Conservation (phyloP, 108 stramenopile species). For the Nitzschia sp. region DNA sequence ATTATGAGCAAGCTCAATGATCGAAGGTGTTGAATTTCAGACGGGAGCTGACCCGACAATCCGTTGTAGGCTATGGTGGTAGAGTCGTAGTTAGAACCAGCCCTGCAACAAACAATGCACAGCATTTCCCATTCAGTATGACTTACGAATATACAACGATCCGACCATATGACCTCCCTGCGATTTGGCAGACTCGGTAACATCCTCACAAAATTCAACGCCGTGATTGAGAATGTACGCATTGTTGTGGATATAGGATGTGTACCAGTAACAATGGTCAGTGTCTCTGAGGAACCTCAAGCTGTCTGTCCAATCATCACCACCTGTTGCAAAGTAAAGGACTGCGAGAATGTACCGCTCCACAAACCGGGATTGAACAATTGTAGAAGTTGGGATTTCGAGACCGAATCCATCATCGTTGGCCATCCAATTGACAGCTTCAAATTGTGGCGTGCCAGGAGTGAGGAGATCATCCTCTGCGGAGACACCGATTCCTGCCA, state of each 20-base stretch:
- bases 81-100: not conserved
- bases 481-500: conserved; percentile 8
- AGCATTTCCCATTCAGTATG: not conserved
- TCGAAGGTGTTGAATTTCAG: conserved; percentile 19
- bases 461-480: not conserved
- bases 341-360: conserved; percentile 36
- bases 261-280: conserved; percentile 32
- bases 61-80: conserved; percentile 22
- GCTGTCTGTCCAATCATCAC: conserved; percentile 21
- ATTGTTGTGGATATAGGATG: not conserved
- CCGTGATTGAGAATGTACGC: not conserved
- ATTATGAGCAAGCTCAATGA: conserved; percentile 7
- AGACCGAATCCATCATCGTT: conserved; percentile 22
- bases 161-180: not conserved
- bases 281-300: conserved; percentile 15
- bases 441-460: conserved; percentile 12
- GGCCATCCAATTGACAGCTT: conserved; percentile 15
- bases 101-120: not conserved
- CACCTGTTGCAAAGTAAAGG: conserved; percentile 31
- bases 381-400: not conserved
- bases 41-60: conserved; percentile 13
- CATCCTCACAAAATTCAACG: not conserved
- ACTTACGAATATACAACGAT: not conserved
- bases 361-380: conserved; percentile 6
- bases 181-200: not conserved